phyloP scores from a whole-genome alignment of 2,329 filamentous ascomycete species.

The Trichothecium sympodiale region DNA sequence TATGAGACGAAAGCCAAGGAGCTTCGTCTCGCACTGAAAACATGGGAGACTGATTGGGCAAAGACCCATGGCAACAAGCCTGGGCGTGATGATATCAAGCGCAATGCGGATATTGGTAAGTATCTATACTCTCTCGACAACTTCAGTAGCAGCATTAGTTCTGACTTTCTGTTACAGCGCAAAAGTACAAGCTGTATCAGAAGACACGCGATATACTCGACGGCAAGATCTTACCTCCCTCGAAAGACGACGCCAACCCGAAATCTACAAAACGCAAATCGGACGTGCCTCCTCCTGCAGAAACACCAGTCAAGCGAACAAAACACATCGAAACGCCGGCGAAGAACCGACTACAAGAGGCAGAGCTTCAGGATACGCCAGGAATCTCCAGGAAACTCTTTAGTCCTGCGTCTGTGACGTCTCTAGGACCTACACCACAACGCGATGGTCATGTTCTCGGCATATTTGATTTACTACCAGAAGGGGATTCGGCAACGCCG shows the following conservation, averaged over 20 bases:
- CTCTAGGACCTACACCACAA: slow-evolving; percentile 69
- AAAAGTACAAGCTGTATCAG: slow-evolving; percentile 70
- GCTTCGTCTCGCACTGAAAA: slow-evolving; percentile 60
- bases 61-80: slow-evolving; percentile 53
- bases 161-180: slow-evolving; percentile 30
- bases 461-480: slow-evolving; percentile 59
- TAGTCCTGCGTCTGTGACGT: slow-evolving; percentile 45
- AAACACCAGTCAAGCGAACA: slow-evolving; percentile 41
- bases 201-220: slow-evolving; percentile 48
- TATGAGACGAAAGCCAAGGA: slow-evolving; percentile 40
- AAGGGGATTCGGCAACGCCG: slow-evolving; percentile 37
- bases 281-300: slow-evolving; percentile 15
- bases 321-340: slow-evolving; percentile 37
- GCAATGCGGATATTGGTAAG: slow-evolving; percentile 58
- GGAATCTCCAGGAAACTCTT: slow-evolving; percentile 47
- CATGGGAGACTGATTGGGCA: slow-evolving; percentile 62
- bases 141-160: not conserved
- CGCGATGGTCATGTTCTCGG: slow-evolving; percentile 67
- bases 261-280: slow-evolving; percentile 28
- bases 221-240: slow-evolving; percentile 35
- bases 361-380: slow-evolving; percentile 41
- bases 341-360: slow-evolving; percentile 23
- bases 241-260: slow-evolving; percentile 21
- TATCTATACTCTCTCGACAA: not conserved
- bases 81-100: slow-evolving; percentile 64